Evolutionary conservation across 2,329 filamentous ascomycete species (phyloP), one percentile per base, ranked within the genome.

Genomic region (Coniochaeta sp.): DNA sequence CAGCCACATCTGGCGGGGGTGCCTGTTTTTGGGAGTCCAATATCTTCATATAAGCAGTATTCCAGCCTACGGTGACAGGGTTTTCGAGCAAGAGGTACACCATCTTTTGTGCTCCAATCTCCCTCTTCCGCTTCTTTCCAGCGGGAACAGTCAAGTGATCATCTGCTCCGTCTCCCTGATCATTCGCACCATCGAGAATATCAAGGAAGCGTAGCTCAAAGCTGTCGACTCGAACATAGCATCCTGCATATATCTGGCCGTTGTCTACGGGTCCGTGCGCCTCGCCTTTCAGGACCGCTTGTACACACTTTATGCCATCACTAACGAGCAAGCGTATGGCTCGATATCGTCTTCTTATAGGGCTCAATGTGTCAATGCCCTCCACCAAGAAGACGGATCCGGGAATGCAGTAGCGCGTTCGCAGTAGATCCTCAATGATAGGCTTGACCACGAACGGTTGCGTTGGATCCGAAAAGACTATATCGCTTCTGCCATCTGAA

Each of bases 231-330:
- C 73, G 74, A 24, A 84, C 74, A 64, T 82, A 82, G 47, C 75
- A 76, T 1, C 82, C 82, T 12, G 78, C 71, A 4, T 69, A 70
- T 38, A 84, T 65, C n/a, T 77, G 73, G 1, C 74, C 76, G 1
- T 67, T 67, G 44, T 81, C 75, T 9, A 82, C 72, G n/a, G 81
- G 75, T 4, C 74, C 72, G 58, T 84, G 80, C 69, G 80, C 73
- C 55, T 75, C 74, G 1, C 74, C 70, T 7, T 70, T 68, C 47
- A 84, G 67, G 8, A 85, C 68, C 0, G 80, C 80, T 67, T 85
- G 81, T n/a, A 85, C 74, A 63, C 79, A 83, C 3, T 83, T 67
- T 64, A 79, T 73, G 1, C 81, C 81, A 63, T 85, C 82, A 40
- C 81, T 78, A 0, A 85, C 74, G 0, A 84, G 59, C 12, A 85